Conservation (phyloP, 805 yeast species). For the Phaffomyces thermotolerans region DNA sequence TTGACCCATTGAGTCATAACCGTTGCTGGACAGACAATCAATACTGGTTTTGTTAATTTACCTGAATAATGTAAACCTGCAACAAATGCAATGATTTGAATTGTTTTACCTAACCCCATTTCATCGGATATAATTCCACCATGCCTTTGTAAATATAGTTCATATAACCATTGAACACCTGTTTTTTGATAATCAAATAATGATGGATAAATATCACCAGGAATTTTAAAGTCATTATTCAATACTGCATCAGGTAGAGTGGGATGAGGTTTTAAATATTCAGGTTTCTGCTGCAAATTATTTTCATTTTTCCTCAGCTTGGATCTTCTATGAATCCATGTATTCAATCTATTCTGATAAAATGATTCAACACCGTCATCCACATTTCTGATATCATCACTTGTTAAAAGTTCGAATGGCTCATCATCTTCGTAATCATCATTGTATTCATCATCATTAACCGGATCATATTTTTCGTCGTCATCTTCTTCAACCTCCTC, state of each 20-base stretch:
- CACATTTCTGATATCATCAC: conserved; percentile 34
- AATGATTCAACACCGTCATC: conserved; percentile 79
- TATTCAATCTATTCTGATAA: conserved; percentile 51
- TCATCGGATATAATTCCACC: conserved; percentile 98
- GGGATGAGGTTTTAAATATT: conserved; percentile 78
- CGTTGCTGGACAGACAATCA: conserved; percentile 94
- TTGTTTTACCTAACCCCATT: conserved; percentile 96
- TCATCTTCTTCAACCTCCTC: conserved; percentile 9
- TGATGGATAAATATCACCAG: conserved; percentile 85
- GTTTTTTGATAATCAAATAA: conserved; percentile 92
- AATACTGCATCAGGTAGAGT: conserved; percentile 64
- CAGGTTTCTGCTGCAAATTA: conserved; percentile 29
- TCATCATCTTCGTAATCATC: conserved; percentile 14
- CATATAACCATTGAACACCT: conserved; percentile 97
- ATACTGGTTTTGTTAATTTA: conserved; percentile 63
- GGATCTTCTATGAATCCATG: conserved; percentile 55
- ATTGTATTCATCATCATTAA: conserved; percentile 10
- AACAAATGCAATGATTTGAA: conserved; percentile 83
- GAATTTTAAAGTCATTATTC: conserved; percentile 63
- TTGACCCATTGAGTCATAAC: conserved; percentile 96
- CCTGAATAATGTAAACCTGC: conserved; percentile 88
- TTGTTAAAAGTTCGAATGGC: conserved; percentile 15
- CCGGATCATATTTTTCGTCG: conserved; percentile 5
- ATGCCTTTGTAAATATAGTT: conserved; percentile 75
- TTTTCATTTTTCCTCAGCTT: conserved; percentile 21